Evolutionary conservation across 2,329 filamentous ascomycete species (phyloP), one percentile per base, ranked within the genome.

Genomic region (Ophiostoma angusticollis): DNA sequence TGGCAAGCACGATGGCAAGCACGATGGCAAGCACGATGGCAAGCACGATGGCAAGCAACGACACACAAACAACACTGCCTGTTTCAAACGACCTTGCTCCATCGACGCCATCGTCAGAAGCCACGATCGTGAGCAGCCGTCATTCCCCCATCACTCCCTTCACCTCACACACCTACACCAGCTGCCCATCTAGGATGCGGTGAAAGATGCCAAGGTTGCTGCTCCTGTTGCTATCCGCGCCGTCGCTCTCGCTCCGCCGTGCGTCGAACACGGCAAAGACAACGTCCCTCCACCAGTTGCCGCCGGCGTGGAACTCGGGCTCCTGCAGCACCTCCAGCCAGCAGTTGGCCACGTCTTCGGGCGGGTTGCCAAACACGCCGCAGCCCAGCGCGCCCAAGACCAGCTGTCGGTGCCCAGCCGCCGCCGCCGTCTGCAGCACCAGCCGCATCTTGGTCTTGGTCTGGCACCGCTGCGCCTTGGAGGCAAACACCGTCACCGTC

Each of bases 331-430:
- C 74, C 49, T 75, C 68, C 21, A 62, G 53, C 66, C 78, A 84
- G 47, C 74, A 77, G 27, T 58, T 44, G 2, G 73, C 77, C 14
- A 84, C 71, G 43, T 76, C 72, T 23, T 60, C 56, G 0, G 64
- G 63, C 7, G 80, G 80, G 52, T 84, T 80, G 1, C 48, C 50
- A 53, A 80, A 83, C 0, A 70, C 76, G 5, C 79, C 80, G 49
- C 80, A 84, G 0, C 80, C 80, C 35, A 84, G 52, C 0, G 80
- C 79, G 0, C 80, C 79, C 2, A 84, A 61, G 5, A 84, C 72
- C 6, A 84, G 57, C 48, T 68, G 61, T 19, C 65, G 61, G 50
- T 81, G 76, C 2, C 63, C 63, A 19, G 69, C 61, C 4, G 52
- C 52, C 13, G 67, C 77, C 1, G 76, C 74, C 41, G 76, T 66